A percentile compares a stretch with the other conserved stretches of the same genome.
Conservation (phyloP, 2,329 filamentous ascomycete species). For the Fusarium newnesense region DNA sequence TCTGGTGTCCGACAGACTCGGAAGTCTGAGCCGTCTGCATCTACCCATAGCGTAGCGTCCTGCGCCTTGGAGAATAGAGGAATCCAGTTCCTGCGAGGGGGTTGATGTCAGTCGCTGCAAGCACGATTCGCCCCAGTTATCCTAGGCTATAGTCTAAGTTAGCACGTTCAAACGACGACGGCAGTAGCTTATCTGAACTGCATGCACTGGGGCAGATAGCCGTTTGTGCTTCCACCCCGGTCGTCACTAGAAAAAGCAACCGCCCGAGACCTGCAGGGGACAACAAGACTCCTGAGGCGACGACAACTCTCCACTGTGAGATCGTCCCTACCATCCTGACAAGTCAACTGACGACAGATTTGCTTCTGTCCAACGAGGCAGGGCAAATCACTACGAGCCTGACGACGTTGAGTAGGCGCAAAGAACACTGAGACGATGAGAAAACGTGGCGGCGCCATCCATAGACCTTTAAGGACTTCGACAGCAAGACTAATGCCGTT, state of each 20-base stretch:
- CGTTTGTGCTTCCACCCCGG: background rate
- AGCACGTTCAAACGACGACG: background rate
- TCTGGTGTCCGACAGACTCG: background rate
- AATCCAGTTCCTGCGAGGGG: background rate
- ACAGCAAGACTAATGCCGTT: conserved; percentile 14
- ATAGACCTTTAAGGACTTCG: background rate
- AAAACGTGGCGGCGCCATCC: conserved; percentile 28
- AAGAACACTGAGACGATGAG: background rate
- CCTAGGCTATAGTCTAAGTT: background rate
- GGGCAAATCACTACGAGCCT: background rate
- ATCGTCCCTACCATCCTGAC: background rate
- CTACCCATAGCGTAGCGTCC: conserved; percentile 5
- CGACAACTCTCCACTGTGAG: background rate
- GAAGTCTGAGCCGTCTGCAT: conserved; percentile 12
- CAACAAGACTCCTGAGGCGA: background rate
- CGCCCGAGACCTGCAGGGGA: background rate
- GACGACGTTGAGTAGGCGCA: background rate
- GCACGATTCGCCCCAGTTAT: background rate
- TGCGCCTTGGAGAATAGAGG: conserved; percentile 3
- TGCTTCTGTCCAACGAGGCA: conserved; percentile 1
- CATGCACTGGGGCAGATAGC: background rate
- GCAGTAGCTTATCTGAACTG: background rate
- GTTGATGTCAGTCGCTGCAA: background rate
- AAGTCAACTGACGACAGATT: background rate
- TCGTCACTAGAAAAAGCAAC: conserved; percentile 7